phyloP scores from a whole-genome alignment of 805 yeast genomes.

The Starmerella sp. region DNA sequence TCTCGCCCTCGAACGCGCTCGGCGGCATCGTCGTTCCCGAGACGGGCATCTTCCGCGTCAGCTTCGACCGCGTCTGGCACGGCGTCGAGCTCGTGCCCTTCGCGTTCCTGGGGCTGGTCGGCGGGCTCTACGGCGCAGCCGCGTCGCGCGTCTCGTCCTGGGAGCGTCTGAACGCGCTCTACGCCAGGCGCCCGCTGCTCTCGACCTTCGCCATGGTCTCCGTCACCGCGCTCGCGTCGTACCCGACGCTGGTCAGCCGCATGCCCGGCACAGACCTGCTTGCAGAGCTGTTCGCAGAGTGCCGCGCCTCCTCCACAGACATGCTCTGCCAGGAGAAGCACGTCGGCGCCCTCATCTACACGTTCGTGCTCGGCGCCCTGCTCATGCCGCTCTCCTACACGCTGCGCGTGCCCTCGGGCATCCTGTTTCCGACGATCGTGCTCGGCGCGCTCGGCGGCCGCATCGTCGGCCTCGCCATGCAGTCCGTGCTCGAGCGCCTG shows the following conservation, averaged over 20 bases:
- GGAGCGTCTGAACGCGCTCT: background rate
- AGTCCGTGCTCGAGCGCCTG: slow-evolving; percentile 47
- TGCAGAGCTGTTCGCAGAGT: slow-evolving; percentile 58
- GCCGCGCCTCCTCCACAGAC: slow-evolving; percentile 28
- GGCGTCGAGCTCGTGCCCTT: slow-evolving; percentile 62
- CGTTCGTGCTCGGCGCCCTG: slow-evolving; percentile 42
- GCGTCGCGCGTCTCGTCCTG: slow-evolving; percentile 24
- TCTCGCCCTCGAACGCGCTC: slow-evolving; percentile 35
- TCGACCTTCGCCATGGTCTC: slow-evolving; percentile 40
- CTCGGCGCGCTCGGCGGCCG: slow-evolving; percentile 93
- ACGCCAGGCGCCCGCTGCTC: slow-evolving; percentile 23
- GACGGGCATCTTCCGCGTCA: slow-evolving; percentile 54
- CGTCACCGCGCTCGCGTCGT: slow-evolving; percentile 40
- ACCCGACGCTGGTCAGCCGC: slow-evolving; percentile 36
- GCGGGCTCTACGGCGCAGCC: slow-evolving; percentile 54
- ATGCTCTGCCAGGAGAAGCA: slow-evolving; percentile 14
- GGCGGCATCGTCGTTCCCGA: slow-evolving; percentile 32
- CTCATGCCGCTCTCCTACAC: slow-evolving; percentile 64
- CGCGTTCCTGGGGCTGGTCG: slow-evolving; percentile 53
- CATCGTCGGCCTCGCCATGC: slow-evolving; percentile 65
- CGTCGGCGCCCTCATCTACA: slow-evolving; percentile 29
- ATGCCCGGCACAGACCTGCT: slow-evolving; percentile 33
- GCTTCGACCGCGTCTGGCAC: slow-evolving; percentile 62
- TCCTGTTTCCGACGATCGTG: slow-evolving; percentile 93
- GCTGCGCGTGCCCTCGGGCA: slow-evolving; percentile 79